A percentile compares a stretch with the other conserved stretches of the same genome.
Evolutionary conservation across 306 rosid genomes (phyloP).

Genomic region (Sphenostylis stenocarpa): DNA sequence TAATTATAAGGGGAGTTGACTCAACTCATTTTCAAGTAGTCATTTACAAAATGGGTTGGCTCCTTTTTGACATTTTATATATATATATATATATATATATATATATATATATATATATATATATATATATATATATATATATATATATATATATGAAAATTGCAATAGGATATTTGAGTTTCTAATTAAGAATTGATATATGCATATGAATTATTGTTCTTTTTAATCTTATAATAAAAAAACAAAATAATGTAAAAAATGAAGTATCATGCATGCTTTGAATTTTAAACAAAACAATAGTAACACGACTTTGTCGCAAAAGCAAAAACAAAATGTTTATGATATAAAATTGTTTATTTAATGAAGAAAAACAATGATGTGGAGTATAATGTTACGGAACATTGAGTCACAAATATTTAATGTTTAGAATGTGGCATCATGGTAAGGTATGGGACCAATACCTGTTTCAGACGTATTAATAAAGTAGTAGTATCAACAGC

Average conservation of each 20-base stretch:
- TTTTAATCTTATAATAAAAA: no score
- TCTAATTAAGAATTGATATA: no score
- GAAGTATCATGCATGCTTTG: background rate
- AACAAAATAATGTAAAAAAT: background rate
- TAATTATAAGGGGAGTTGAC: no score
- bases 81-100: no score
- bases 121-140: no score
- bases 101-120: no score
- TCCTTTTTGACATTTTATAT: no score
- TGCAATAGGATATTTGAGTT: no score
- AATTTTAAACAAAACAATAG: slow-evolving; percentile 3
- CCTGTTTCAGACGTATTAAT: background rate
- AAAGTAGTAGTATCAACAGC: background rate
- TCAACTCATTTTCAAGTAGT: no score
- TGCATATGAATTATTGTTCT: no score
- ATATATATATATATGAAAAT: no score
- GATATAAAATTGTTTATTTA: background rate
- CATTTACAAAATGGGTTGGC: no score
- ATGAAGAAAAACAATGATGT: background rate
- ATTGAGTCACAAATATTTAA: background rate
- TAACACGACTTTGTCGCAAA: background rate
- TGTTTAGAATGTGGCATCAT: slow-evolving; percentile 32
- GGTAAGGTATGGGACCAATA: slow-evolving; percentile 20
- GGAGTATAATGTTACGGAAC: background rate
- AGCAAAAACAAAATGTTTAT: background rate